Conservation (phyloP, 164 flowering plant species). For the Nymphaea colorata region DNA sequence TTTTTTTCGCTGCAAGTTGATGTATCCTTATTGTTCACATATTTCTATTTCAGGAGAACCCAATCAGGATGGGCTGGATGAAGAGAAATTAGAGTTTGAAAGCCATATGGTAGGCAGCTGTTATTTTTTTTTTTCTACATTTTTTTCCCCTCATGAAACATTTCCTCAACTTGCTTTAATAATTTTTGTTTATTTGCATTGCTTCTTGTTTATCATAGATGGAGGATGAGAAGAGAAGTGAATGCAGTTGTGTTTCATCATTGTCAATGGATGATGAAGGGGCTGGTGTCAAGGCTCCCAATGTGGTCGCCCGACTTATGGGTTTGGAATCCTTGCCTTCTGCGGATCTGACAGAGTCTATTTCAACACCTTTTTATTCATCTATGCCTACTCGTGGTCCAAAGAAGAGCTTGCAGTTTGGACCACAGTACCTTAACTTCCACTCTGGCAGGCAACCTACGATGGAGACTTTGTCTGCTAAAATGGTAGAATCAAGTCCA, state of each 20-base stretch:
- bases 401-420: conserved; percentile 26
- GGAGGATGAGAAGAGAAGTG: conserved; percentile 38
- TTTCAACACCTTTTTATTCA: conserved; percentile 43
- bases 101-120: conserved; percentile 32
- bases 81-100: conserved; percentile 36
- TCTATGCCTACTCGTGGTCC: conserved; percentile 21
- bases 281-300: conserved; percentile 52
- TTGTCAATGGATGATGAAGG: conserved; percentile 66
- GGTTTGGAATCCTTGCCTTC: conserved; percentile 86
- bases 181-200: background rate
- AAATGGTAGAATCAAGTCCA: conserved; percentile 26
- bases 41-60: conserved; percentile 18
- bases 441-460: conserved; percentile 21
- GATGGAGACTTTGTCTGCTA: conserved; percentile 19
- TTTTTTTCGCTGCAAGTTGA: background rate
- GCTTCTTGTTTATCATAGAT: background rate
- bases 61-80: conserved; percentile 57
- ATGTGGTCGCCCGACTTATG: conserved; percentile 94
- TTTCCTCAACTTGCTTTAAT: background rate
- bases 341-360: conserved; percentile 34
- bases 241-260: conserved; percentile 82
- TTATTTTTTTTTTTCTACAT: background rate
- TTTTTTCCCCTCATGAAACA: conserved; percentile 1
- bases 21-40: background rate
- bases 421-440: conserved; percentile 19